These are phyloP conservation scores for Fusarium penzigii DNA, from an alignment of 2,329 filamentous ascomycete species.

Conservation along the genomic window DNA sequence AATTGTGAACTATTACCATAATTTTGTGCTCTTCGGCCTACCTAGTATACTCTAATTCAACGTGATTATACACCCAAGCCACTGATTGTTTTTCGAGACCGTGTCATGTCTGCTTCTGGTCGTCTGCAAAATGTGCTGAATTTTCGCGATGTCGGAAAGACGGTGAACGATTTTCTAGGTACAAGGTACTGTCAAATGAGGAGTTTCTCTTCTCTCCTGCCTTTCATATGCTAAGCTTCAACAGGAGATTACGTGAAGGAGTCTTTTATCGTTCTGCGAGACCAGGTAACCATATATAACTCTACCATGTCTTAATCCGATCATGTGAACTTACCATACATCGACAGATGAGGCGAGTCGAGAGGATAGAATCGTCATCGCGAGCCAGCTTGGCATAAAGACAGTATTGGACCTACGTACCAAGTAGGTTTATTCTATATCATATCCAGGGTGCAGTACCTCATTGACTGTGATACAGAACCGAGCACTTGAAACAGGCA, in stretches of 20 bases:
- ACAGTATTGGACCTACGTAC: conserved; percentile 81
- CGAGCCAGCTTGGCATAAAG: conserved; percentile 61
- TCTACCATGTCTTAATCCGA: neutral
- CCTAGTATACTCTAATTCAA: no score
- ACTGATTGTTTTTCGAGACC: no score
- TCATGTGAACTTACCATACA: conserved; percentile 11
- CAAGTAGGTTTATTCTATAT: conserved; percentile 50
- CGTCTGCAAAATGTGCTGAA: conserved; percentile 56
- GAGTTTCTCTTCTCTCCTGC: neutral
- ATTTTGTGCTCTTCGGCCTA: no score
- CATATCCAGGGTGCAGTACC: neutral
- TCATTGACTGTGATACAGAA: conserved; percentile 45
- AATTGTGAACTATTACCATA: no score
- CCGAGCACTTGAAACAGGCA: conserved; percentile 70
- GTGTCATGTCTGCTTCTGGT: conserved; percentile 16
- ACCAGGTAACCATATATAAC: conserved; percentile 44
- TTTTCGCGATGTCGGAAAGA: conserved; percentile 74
- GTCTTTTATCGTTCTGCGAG: conserved; percentile 69
- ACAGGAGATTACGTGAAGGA: conserved; percentile 57
- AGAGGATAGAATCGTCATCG: conserved; percentile 61
- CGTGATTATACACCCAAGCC: no score
- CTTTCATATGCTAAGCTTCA: neutral
- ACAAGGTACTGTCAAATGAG: conserved; percentile 46
- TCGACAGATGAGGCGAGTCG: conserved; percentile 68
- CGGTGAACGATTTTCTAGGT: conserved; percentile 61